Base-by-base conservation (phyloP, 768 basidiomycete species). In the Cystofilobasidium macerans region DNA sequence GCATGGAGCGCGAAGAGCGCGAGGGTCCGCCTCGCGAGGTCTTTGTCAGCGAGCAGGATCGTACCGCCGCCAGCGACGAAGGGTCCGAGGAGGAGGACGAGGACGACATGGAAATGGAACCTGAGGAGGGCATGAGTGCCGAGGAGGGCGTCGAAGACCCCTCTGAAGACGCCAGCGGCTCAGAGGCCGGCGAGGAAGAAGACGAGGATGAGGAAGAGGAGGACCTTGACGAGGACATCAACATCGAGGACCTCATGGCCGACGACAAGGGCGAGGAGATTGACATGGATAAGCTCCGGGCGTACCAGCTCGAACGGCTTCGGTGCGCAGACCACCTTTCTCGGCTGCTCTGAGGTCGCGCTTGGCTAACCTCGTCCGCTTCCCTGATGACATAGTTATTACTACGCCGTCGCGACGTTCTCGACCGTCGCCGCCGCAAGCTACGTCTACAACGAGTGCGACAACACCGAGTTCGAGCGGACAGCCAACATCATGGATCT, bases 401-500 rank as follows among this genome's bases (percentile, higher is more conserved):
- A 89, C 73, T 99, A 97, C 77, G 94, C 94, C 18, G 82, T 99
- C 62, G 85, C 90, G 2, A 87, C 88, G 60, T 98, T 90, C 76
- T 87, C 93, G 71, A 81, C 86, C 0, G 79, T 82, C 13, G 81
- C 84, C 38, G 81, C 91, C 5, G 89, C 93, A 12, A 79, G 82
- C 2, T 85, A 91, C 73, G 83, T 93, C 35, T 87, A 86, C 73
- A 76, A 81, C 36, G 92, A 98, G 74, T 81, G 97, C 30, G 88
- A 97, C 70, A 92, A 91, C 20, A 89, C 94, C 2, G 95, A 99
- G 75, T 82, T 98, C 20, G 95, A 98, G 75, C 85, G 91, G 35
- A 95, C 94, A 1, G 94, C 95, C 3, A 99, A 99, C 74, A 82
- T 97, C 9, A 86, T 99, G 67, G 89, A 99, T 73, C 77, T 99